Base-by-base conservation (phyloP, 441 rosid species). In the Melastoma candidum region DNA sequence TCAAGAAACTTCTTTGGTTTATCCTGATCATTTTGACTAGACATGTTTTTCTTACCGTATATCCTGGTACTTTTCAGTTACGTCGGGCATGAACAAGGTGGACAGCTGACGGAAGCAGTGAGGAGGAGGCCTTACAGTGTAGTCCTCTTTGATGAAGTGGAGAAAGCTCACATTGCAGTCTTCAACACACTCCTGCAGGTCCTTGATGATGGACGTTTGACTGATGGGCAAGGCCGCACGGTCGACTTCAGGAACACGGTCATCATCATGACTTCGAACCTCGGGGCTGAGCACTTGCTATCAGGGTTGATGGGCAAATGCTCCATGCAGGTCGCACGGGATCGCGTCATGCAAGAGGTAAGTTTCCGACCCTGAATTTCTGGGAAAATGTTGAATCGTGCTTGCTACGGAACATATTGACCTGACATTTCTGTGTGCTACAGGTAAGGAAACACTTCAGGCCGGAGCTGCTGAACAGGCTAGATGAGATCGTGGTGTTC, bases 11-110 rank as follows among this genome's bases (percentile, higher is more conserved):
- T 8, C 25, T 27, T 10, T 0, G 1, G 2, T 44, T 44, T 7
- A 0, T 7, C 3, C 45, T 11, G 3, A 1, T 2, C 17, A 12
- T 29, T 44, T 4, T 0, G 1, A 26, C 2, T 2, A 26, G 2
- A 52, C 13, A 64, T 78, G 1, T 67, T 63, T 4, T 0, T 3
- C 11, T 39, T 32, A 17, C 4, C 41, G 5, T 3, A 2, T n/a
- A 12, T 22, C 12, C 41, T 36, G 41, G 1, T n/a, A 3, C 11
- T 1, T 36, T 59, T 7, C 63, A 87, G 93, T 61, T 90, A 92
- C 56, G 87, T 88, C 4, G 98, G 97, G 51, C 95, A 92, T 2
- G 98, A 88, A 54, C 92, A 88, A 78, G 97, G 97, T 17, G 98
- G 98, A 8, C 95, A 92, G 39, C 76, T 92, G 1, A 92, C 98